Evolutionary conservation across 805 yeast genomes (phyloP).

Genomic region (Wickerhamomyces pijperi): DNA sequence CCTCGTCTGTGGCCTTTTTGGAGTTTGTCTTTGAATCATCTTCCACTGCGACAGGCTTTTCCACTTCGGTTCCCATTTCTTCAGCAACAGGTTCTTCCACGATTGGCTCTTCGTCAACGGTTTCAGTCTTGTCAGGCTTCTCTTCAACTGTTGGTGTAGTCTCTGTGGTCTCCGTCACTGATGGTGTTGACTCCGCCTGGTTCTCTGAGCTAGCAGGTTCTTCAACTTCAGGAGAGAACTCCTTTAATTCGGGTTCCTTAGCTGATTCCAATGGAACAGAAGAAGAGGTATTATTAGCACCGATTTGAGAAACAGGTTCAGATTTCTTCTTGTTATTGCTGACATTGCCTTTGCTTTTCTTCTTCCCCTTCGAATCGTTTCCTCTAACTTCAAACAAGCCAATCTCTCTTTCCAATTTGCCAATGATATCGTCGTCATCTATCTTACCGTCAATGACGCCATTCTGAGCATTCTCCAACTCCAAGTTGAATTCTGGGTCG

Average conservation of each 20-base stretch:
- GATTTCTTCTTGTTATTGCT: background rate
- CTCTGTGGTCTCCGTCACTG: too few relatives aligned
- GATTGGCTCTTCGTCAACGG: background rate
- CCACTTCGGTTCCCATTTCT: constrained; percentile 1
- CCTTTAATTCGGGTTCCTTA: too few relatives aligned
- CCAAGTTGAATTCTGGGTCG: constrained; percentile 22
- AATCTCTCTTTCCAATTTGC: background rate
- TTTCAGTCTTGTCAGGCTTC: background rate
- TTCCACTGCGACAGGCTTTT: background rate
- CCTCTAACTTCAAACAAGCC: constrained; percentile 1
- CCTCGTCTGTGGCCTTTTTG: background rate
- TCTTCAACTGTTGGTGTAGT: too few relatives aligned
- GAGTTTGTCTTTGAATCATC: background rate
- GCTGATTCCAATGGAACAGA: background rate
- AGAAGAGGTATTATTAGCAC: background rate
- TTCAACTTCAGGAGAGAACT: background rate
- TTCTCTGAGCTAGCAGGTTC: background rate
- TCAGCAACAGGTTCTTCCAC: constrained; percentile 1
- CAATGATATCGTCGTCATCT: constrained; percentile 5
- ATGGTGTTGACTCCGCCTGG: too few relatives aligned
- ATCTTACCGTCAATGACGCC: constrained; percentile 3
- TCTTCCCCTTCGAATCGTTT: constrained; percentile 1
- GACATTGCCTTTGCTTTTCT: constrained; percentile 2
- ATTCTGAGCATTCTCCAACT: constrained; percentile 3
- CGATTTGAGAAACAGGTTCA: background rate